Evolutionary conservation across 2,329 filamentous ascomycete genomes (phyloP).

Genomic region (Sordariomycetes sp.): DNA sequence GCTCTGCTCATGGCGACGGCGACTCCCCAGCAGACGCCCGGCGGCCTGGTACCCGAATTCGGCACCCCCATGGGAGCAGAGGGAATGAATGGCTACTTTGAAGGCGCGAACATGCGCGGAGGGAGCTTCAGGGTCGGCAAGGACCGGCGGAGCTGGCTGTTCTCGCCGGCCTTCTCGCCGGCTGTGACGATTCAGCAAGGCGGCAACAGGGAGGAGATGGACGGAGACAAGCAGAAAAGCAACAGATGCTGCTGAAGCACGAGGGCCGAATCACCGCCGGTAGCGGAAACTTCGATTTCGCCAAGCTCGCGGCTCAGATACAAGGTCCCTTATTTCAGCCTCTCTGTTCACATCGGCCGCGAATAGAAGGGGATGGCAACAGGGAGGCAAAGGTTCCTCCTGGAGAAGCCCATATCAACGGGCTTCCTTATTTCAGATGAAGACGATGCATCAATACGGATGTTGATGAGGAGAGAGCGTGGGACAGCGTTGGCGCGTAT

Average conservation of each 20-base stretch:
- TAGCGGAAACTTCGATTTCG: neutral
- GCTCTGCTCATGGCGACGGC: constrained; percentile 46
- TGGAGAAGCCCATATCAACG: no score
- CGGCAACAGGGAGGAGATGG: constrained; percentile 15
- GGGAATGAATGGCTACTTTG: constrained; percentile 35
- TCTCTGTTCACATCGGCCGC: no score
- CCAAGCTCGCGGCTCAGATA: no score
- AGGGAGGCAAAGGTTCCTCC: no score
- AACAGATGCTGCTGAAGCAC: constrained; percentile 16
- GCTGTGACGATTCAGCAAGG: constrained; percentile 38
- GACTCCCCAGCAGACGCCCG: constrained; percentile 34
- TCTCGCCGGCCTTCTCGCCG: constrained; percentile 44
- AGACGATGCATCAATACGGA: no score
- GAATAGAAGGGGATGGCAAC: no score
- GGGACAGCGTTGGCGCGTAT: no score
- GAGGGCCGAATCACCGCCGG: neutral
- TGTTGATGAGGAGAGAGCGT: no score
- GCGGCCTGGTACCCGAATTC: constrained; percentile 14
- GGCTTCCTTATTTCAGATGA: no score
- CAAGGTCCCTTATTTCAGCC: no score
- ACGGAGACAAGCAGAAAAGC: constrained; percentile 9
- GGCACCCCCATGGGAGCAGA: neutral
- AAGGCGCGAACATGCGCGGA: constrained; percentile 31
- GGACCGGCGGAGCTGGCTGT: constrained; percentile 51
- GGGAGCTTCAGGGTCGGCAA: constrained; percentile 51